Percentiles rank a stretch among this genome's conserved stretches.
These are phyloP conservation scores for Colletotrichum sp. DNA, from an alignment of 2,329 filamentous ascomycete genomes.

Conservation along the genomic window DNA sequence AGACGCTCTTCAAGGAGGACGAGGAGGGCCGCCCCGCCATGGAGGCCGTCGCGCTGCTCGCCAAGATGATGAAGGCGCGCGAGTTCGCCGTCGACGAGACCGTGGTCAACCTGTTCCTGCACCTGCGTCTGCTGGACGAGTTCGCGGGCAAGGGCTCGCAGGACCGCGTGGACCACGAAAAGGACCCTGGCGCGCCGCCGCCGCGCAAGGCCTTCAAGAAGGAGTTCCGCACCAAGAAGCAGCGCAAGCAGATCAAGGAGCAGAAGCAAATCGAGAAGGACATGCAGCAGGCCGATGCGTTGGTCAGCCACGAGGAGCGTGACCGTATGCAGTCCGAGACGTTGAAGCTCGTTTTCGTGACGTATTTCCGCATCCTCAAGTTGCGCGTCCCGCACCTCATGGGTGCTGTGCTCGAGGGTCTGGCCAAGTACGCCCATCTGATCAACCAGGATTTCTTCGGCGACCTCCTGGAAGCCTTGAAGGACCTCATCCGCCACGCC, in stretches of 20 bases:
- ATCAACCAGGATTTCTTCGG: conserved; percentile 99
- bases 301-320: conserved; percentile 89
- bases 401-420: conserved; percentile 94
- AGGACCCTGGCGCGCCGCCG: conserved; percentile 25
- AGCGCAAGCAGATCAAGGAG: conserved; percentile 83
- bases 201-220: conserved; percentile 71
- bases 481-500: conserved; percentile 85
- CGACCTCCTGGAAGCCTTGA: conserved; percentile 90
- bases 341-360: conserved; percentile 91
- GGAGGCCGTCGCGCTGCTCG: conserved; percentile 82
- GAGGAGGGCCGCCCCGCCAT: conserved; percentile 89
- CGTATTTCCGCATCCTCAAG: conserved; percentile 95
- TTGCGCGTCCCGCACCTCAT: conserved; percentile 81
- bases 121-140: conserved; percentile 85
- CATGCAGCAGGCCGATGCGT: conserved; percentile 88
- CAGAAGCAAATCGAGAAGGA: conserved; percentile 90
- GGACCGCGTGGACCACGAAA: conserved; percentile 69
- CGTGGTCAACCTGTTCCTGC: conserved; percentile 88
- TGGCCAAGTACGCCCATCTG: conserved; percentile 91
- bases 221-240: conserved; percentile 87
- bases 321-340: conserved; percentile 96
- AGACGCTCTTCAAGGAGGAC: conserved; percentile 83
- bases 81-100: conserved; percentile 84
- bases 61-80: conserved; percentile 93
- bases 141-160: conserved; percentile 85